These are phyloP conservation scores for Antitrichia curtipendula DNA, from an alignment of 225 moss, liverwort and hornwort species.

Conservation along the genomic window DNA sequence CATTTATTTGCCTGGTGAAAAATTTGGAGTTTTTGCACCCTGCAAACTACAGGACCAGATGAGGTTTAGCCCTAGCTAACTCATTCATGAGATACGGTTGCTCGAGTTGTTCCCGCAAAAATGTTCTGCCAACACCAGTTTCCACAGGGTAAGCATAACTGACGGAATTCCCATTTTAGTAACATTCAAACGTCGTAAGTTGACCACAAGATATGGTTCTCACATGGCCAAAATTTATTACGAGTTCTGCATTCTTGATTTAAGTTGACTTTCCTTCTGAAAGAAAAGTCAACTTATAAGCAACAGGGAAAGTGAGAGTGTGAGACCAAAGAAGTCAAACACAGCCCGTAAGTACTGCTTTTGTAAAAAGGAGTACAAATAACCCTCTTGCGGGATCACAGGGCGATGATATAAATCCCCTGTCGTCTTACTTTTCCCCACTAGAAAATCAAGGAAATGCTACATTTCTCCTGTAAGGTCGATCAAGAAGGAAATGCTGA, in stretches of 20 bases:
- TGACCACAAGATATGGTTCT: too few species aligned
- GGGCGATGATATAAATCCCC: background rate
- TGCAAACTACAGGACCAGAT: too few species aligned
- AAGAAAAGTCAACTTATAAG: background rate
- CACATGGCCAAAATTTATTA: background rate
- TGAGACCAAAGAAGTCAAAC: background rate
- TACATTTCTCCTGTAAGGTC: background rate
- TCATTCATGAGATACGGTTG: too few species aligned
- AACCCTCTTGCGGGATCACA: background rate
- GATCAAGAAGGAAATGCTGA: background rate
- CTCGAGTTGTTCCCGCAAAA: too few species aligned
- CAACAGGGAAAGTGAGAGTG: background rate
- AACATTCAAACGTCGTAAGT: too few species aligned
- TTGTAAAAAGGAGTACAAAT: background rate
- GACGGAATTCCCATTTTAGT: too few species aligned
- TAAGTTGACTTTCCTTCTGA: background rate
- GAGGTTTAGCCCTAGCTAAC: too few species aligned
- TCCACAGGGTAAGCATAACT: too few species aligned
- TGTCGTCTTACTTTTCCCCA: background rate
- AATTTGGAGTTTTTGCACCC: too few species aligned
- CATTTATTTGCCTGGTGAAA: too few species aligned
- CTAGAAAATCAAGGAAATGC: background rate
- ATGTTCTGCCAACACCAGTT: too few species aligned
- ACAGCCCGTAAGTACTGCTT: background rate
- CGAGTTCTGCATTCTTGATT: background rate